A percentile compares a stretch with the other conserved stretches of the same genome.
Evolutionary conservation across 1,284 basidiomycete genomes (phyloP).

Genomic region (Volvariella volvacea): DNA sequence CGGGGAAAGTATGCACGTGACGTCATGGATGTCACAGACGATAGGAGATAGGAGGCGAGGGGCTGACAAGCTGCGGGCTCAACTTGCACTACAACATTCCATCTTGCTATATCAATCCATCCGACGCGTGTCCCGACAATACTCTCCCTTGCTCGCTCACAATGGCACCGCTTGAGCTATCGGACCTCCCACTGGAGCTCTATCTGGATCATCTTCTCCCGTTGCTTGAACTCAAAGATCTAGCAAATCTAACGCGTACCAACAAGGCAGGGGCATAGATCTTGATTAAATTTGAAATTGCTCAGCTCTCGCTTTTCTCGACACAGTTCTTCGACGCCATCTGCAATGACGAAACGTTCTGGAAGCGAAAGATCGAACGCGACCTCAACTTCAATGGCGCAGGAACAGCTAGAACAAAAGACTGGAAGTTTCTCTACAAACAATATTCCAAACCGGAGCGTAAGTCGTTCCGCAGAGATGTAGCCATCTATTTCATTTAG

Average conservation of each 20-base stretch:
- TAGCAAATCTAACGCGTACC: conserved; percentile 51
- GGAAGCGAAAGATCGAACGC: conserved; percentile 62
- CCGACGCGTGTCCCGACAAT: too few relatives aligned
- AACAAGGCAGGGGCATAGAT: conserved; percentile 29
- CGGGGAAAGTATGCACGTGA: too few relatives aligned
- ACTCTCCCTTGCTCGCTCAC: too few relatives aligned
- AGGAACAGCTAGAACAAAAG: conserved; percentile 62
- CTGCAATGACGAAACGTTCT: conserved; percentile 72
- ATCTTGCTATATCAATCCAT: too few relatives aligned
- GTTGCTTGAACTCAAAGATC: conserved; percentile 46
- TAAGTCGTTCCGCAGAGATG: conserved; percentile 11
- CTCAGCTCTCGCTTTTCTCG: too few relatives aligned
- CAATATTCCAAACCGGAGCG: conserved; percentile 56
- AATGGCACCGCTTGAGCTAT: conserved; percentile 16
- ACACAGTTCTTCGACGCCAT: conserved; percentile 51
- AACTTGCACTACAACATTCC: too few relatives aligned
- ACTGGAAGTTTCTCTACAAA: conserved; percentile 76
- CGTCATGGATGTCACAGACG: too few relatives aligned
- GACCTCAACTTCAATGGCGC: conserved; percentile 76
- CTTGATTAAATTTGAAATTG: conserved; percentile 1
- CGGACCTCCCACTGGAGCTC: conserved; percentile 64
- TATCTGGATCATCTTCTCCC: conserved; percentile 70
- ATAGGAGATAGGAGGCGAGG: too few relatives aligned
- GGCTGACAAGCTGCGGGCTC: too few relatives aligned
- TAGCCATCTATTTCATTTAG: conserved; percentile 1